Evolutionary conservation across 495 filamentous ascomycete species (phyloP).

Genomic region (Tuber borchii): DNA sequence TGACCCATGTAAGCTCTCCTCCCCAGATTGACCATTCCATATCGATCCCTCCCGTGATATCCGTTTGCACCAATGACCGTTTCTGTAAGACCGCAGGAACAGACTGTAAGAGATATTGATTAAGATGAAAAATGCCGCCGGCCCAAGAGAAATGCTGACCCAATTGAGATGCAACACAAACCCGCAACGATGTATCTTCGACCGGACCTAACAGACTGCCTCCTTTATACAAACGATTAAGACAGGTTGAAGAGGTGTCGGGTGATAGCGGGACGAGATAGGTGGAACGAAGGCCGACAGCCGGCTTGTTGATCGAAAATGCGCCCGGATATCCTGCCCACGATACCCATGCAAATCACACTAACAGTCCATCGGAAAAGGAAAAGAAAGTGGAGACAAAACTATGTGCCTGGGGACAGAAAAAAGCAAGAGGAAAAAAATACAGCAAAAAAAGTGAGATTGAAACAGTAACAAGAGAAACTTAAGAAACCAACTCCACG

Average conservation of each 20-base stretch:
- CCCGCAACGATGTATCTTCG: slow-evolving; percentile 14
- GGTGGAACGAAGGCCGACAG: slow-evolving; percentile 19
- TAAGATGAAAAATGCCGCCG: slow-evolving; percentile 29
- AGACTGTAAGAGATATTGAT: slow-evolving; percentile 29
- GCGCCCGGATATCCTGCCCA: slow-evolving; percentile 18
- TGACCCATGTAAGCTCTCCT: slow-evolving; percentile 10
- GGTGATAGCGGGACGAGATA: slow-evolving; percentile 14
- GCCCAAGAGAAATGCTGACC: slow-evolving; percentile 13
- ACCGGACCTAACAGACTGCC: slow-evolving; percentile 7
- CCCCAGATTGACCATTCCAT: slow-evolving; percentile 8
- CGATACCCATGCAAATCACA: slow-evolving; percentile 15
- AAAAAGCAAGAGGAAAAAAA: slow-evolving; percentile 1
- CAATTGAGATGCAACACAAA: slow-evolving; percentile 21
- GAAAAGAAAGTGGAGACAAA: background rate
- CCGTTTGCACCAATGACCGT: slow-evolving; percentile 20
- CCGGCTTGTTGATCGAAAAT: slow-evolving; percentile 21
- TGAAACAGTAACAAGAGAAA: slow-evolving; percentile 22
- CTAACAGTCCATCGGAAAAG: slow-evolving; percentile 17
- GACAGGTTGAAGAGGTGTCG: slow-evolving; percentile 22
- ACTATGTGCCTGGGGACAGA: slow-evolving; percentile 2
- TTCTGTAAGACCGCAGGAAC: slow-evolving; percentile 14
- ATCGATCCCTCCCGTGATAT: slow-evolving; percentile 21
- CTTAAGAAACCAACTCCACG: slow-evolving; percentile 22
- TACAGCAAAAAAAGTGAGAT: slow-evolving; percentile 21
- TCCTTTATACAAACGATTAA: slow-evolving; percentile 22